Evolutionary conservation across 345 rosid species (phyloP), one percentile per base, ranked within the genome.

Genomic region (Eucalyptus albens): DNA sequence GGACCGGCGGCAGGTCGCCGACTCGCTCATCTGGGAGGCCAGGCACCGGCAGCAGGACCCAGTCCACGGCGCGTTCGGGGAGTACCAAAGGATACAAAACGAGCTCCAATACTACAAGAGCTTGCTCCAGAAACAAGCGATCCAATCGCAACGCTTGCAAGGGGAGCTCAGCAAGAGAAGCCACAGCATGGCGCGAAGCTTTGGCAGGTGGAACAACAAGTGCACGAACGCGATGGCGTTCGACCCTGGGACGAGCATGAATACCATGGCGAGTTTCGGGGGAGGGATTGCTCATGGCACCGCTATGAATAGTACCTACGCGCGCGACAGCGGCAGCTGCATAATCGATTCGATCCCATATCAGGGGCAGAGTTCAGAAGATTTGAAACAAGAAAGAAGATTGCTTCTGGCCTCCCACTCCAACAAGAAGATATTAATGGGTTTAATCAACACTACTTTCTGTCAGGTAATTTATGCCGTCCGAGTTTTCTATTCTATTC

Each of bases 11-110:
- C 88, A 60, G 44, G 90, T 92, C 4, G 93, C 94, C 3, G 97
- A 98, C 50, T 96, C 99, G 2, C 86, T 98, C 8, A 90, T 96
- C 19, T 97, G 99, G 99, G 98, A 97, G 90, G 98, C 99, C 9
- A 51, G 83, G 27, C 95, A 96, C 60, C 90, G 99, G 91, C 94
- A 93, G 62, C 93, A 93, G 42, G 97, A 97, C 89, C 98, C 97
- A 0, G 92, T 97, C 13, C 93, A 91, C 37, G 99, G 99, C 1
- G 90, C 96, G 0, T 94, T 93, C 5, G 97, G 96, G 31, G 97
- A 96, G 91, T 96, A 92, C 81, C 91, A 88, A 42, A 95, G 91
- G 88, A 10, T 95, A 2, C 90, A 89, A 9, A 95, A 97, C 15
- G 96, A 97, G 55, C 95, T 97, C 5, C 92, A 86, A 53, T 51